Conservation (phyloP, 257 asterid species). For the Petunia secreta region DNA sequence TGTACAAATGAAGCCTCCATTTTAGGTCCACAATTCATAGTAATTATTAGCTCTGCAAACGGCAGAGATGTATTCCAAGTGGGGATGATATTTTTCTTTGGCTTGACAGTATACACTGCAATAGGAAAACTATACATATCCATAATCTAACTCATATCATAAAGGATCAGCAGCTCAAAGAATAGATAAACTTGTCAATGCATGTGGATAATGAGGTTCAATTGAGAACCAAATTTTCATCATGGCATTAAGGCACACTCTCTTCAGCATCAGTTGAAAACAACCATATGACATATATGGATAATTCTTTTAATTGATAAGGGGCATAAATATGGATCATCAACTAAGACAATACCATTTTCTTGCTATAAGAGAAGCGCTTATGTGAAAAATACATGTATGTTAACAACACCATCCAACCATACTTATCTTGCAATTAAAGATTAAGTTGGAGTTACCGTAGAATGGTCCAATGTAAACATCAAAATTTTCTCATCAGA, state of each 20-base stretch:
- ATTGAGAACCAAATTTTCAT: slow-evolving; percentile 9
- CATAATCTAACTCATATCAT: neutral
- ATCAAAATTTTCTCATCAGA: slow-evolving; percentile 77
- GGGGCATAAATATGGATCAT: neutral
- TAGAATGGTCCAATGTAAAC: slow-evolving; percentile 66
- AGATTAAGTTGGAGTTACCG: slow-evolving; percentile 29
- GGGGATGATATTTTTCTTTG: slow-evolving; percentile 2
- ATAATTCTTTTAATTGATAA: no score
- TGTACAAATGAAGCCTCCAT: neutral
- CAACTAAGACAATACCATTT: neutral
- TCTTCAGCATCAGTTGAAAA: neutral
- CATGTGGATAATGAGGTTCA: neutral
- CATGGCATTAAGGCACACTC: neutral
- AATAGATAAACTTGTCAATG: neutral
- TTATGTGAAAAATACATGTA: neutral
- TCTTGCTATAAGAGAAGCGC: neutral
- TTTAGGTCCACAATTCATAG: neutral
- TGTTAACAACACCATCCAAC: neutral
- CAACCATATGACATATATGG: no score
- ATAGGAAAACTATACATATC: neutral
- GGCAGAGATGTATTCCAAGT: neutral
- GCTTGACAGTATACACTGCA: neutral
- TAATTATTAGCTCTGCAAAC: neutral
- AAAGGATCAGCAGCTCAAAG: neutral
- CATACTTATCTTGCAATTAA: neutral